These are phyloP conservation scores for Abortiporus biennis DNA, from an alignment of 1,284 basidiomycete genomes.

Conservation along the genomic window DNA sequence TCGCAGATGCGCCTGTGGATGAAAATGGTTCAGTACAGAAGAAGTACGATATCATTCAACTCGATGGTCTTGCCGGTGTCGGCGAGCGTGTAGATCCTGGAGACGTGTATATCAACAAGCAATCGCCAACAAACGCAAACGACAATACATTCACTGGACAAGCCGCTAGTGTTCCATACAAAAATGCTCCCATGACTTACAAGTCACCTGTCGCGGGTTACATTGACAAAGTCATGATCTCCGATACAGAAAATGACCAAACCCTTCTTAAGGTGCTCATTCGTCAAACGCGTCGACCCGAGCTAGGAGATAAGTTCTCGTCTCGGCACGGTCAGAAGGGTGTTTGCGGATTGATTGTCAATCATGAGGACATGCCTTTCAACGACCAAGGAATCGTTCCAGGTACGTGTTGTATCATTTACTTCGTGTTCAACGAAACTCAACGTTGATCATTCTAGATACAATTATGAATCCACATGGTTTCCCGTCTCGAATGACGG, in stretches of 20 bases:
- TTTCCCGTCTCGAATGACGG: conserved; percentile 99
- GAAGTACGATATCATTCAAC: conserved; percentile 87
- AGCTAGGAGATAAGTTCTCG: conserved; percentile 98
- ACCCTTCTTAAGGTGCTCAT: conserved; percentile 99
- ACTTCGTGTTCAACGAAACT: too few species aligned
- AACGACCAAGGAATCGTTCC: conserved; percentile 95
- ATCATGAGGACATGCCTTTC: conserved; percentile 99
- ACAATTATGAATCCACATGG: conserved; percentile 99
- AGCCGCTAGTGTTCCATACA: conserved; percentile 77
- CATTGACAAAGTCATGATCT: conserved; percentile 97
- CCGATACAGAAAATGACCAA: conserved; percentile 93
- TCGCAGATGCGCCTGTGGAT: conserved; percentile 88
- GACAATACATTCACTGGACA: conserved; percentile 80
- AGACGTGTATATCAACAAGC: conserved; percentile 96
- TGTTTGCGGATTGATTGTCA: conserved; percentile 97
- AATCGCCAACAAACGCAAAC: conserved; percentile 88
- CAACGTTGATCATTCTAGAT: conserved; percentile 47
- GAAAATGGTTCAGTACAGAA: conserved; percentile 76
- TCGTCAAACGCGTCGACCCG: conserved; percentile 93
- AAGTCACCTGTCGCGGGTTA: conserved; percentile 91
- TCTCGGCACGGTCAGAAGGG: conserved; percentile 99
- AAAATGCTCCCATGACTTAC: conserved; percentile 86
- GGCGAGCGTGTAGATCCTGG: conserved; percentile 92
- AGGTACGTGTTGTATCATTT: conserved; percentile 41
- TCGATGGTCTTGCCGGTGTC: conserved; percentile 91